Base-by-base conservation (phyloP, 306 rosid species). In the Vicia sativa region DNA sequence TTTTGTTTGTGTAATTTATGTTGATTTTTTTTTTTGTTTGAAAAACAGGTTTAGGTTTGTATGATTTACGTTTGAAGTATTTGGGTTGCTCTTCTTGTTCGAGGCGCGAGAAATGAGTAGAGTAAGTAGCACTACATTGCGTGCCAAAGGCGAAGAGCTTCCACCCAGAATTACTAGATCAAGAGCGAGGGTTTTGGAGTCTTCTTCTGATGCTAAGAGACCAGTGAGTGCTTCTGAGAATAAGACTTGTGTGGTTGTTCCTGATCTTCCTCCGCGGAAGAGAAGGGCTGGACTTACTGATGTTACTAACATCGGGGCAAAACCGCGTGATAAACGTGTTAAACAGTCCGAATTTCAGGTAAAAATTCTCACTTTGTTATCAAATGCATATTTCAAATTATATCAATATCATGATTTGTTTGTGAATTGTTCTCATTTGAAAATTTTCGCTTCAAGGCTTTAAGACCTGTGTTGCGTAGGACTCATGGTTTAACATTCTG, bases 141-240 rank as follows among this genome's bases (percentile, higher is more conserved):
- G 74, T 85, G 86, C 84, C 77, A 77, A 77, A 75, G 81, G 61
- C 53, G 87, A 78, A 74, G 90, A 65, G 71, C 80, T 67, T 56
- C 72, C 68, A 34, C 80, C 60, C 44, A 84, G 99, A 62, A 70
- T 95, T 56, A 95, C 99, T 35, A 77, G 97, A 73, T 87, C 99
- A 31, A 79, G 92, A 75, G 87, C 96, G 46, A 93, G 70, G 77
- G 85, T 82, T 52, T 73, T 85, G 62, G 82, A 66, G 59, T 81
- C 87, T n/a, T 79, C 76, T 49, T 53, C 56, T 9, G 65, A 62
- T 1, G 76, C 16, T 44, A 60, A 68, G 21, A 67, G 78, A 53
- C 66, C 68, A 9, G 15, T 7, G 15, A 80, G 70, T 55, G 72
- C 83, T 57, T 59, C 85, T 12, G 95, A 79, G 58, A 83, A 62